phyloP scores from a whole-genome alignment of 1,284 basidiomycete species.

The Fomitiporia mediterranea region DNA sequence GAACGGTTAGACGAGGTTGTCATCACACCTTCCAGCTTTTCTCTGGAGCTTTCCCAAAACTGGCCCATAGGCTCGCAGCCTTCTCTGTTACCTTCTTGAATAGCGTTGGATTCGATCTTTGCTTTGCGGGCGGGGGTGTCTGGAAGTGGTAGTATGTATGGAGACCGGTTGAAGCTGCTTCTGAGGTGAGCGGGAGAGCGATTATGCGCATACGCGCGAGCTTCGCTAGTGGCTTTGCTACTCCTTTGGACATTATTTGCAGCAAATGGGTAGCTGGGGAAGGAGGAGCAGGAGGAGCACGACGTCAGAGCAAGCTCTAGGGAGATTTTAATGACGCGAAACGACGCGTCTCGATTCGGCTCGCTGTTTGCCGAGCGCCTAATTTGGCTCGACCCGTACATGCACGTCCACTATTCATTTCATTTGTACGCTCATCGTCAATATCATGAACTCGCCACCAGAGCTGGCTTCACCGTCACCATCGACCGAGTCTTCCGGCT shows the following conservation, averaged over 20 bases:
- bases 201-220: conserved; percentile 20
- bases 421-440: neutral
- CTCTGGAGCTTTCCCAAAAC: conserved; percentile 57
- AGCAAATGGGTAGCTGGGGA: neutral
- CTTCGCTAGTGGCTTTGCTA: conserved; percentile 1
- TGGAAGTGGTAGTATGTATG: conserved; percentile 21
- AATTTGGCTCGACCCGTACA: neutral
- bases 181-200: conserved; percentile 19
- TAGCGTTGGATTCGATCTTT: conserved; percentile 8
- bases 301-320: neutral
- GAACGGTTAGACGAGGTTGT: neutral
- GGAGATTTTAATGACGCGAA: neutral
- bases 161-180: conserved; percentile 7
- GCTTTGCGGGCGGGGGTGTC: conserved; percentile 9
- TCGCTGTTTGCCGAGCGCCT: neutral
- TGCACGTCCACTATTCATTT: neutral
- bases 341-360: conserved; percentile 4
- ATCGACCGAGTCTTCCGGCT: conserved; percentile 22
- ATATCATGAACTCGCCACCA: conserved; percentile 22
- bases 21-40: conserved; percentile 62
- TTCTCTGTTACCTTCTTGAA: conserved; percentile 39
- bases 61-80: conserved; percentile 52
- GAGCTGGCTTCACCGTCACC: conserved; percentile 23
- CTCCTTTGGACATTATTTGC: conserved; percentile 12
- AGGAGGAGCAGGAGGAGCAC: neutral